Evolutionary conservation across 176 grass and related monocot species (phyloP).

Genomic region (Carex cristatella): DNA sequence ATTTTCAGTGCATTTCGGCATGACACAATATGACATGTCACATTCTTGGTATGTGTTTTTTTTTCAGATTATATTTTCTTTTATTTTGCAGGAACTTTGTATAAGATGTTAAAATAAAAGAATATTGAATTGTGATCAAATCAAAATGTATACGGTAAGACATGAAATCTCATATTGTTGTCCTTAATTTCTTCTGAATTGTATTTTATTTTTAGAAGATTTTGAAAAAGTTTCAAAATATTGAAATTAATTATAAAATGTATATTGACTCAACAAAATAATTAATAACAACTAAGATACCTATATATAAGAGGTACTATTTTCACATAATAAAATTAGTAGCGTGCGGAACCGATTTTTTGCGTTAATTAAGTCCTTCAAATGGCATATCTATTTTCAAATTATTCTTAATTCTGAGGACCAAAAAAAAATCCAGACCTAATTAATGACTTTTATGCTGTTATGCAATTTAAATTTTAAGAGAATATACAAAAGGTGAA

Average conservation of each 20-base stretch:
- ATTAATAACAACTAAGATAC: background rate
- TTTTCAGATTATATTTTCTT: background rate
- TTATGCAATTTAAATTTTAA: background rate
- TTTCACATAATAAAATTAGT: background rate
- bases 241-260: too few relatives aligned
- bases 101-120: background rate
- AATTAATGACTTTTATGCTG: background rate
- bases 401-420: background rate
- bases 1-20: background rate
- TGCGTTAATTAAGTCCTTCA: background rate
- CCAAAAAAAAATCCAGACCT: background rate
- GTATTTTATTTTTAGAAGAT: too few relatives aligned
- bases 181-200: too few relatives aligned
- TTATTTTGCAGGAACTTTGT: background rate
- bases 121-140: background rate
- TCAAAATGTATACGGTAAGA: background rate
- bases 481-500: background rate
- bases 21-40: background rate
- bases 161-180: background rate
- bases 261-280: background rate
- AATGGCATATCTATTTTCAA: background rate
- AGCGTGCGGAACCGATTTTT: background rate
- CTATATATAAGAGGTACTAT: background rate
- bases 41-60: background rate
- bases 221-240: too few relatives aligned